Evolutionary conservation across 2,329 filamentous ascomycete genomes (phyloP).

Genomic region (Madurella fahalii): DNA sequence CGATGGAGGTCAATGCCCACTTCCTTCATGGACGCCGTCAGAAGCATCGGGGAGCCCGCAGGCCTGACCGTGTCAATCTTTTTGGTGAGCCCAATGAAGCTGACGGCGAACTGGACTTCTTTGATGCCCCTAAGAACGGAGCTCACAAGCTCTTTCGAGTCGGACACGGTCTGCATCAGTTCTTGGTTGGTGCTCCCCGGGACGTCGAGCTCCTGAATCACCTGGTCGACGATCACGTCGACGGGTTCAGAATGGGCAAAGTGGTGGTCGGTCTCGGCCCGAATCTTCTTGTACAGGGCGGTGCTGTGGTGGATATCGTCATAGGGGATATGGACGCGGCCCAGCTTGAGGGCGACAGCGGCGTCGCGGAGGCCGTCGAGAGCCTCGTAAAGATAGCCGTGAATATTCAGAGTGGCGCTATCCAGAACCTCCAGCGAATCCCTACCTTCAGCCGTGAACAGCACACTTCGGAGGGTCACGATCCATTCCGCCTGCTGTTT

Average conservation of each 20-base stretch:
- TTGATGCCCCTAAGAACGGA: conserved; percentile 90
- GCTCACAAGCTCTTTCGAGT: conserved; percentile 87
- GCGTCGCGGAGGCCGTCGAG: conserved; percentile 85
- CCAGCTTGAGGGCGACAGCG: conserved; percentile 84
- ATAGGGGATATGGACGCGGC: conserved; percentile 82
- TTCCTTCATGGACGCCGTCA: conserved; percentile 94
- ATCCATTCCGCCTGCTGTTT: conserved; percentile 92
- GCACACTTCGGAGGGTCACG: conserved; percentile 74
- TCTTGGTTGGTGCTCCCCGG: conserved; percentile 63
- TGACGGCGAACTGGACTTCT: conserved; percentile 92
- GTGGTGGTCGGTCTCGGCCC: conserved; percentile 33
- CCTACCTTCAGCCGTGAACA: conserved; percentile 80
- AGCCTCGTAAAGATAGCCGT: conserved; percentile 82
- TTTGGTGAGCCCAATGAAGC: conserved; percentile 83
- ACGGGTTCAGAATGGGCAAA: conserved; percentile 42
- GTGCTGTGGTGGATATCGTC: conserved; percentile 73
- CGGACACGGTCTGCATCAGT: conserved; percentile 78
- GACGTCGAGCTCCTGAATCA: conserved; percentile 69
- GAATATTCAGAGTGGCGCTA: conserved; percentile 80
- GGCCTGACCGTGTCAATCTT: conserved; percentile 66
- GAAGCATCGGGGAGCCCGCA: conserved; percentile 65
- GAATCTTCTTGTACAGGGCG: conserved; percentile 49
- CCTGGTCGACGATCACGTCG: conserved; percentile 64
- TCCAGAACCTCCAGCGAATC: conserved; percentile 88
- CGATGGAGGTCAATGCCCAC: conserved; percentile 89